Evolutionary conservation across 345 rosid genomes (phyloP).

Genomic region (rapeseed (Brassica napus)): Da-Ae NC_063447.1:22084501-22085000

Average conservation of each 20-base stretch:
- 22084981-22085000: constrained; percentile 36
- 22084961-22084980: constrained; percentile 20
- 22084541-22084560: too few species aligned
- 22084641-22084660: too few species aligned
- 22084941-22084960: constrained; percentile 27
- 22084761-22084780: constrained; percentile 29
- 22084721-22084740: too few species aligned
- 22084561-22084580: too few species aligned
- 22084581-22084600: too few species aligned
- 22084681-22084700: too few species aligned
- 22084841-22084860: constrained; percentile 88
- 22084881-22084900: constrained; percentile 45
- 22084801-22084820: constrained; percentile 4
- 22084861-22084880: constrained; percentile 99
- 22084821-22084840: constrained; percentile 47
- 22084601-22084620: too few species aligned
- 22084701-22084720: too few species aligned
- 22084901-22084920: background rate
- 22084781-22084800: constrained; percentile 38
- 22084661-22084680: too few species aligned
- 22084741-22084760: background rate
- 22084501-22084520: too few species aligned
- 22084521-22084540: too few species aligned
- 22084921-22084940: constrained; percentile 2
- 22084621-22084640: too few species aligned